Conservation (phyloP, 768 basidiomycete species). For the Termitomyces sp. region DNA sequence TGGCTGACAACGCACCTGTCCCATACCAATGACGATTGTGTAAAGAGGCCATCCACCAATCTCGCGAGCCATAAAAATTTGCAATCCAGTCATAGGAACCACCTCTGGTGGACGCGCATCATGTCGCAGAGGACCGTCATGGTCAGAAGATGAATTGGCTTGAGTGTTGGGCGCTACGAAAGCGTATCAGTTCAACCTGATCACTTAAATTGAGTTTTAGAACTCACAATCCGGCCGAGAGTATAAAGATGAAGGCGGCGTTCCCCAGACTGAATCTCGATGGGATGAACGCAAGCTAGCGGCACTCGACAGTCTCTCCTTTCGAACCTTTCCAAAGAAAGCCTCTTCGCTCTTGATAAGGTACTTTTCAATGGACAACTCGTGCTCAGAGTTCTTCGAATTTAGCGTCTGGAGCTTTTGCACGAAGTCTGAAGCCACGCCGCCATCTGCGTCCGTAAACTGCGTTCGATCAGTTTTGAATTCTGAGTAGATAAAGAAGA, state of each 20-base stretch:
- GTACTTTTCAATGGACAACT: slow-evolving; percentile 89
- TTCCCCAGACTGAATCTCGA: slow-evolving; percentile 80
- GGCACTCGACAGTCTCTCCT: slow-evolving; percentile 81
- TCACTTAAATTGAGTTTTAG: slow-evolving; percentile 3
- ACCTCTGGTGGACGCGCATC: slow-evolving; percentile 51
- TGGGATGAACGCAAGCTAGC: slow-evolving; percentile 73
- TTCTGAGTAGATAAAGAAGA: neutral
- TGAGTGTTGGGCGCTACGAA: slow-evolving; percentile 44
- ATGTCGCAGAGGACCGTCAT: slow-evolving; percentile 38
- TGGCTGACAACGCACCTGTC: slow-evolving; percentile 47
- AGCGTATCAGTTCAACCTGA: neutral
- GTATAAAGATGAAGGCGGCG: slow-evolving; percentile 56
- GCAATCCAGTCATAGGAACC: slow-evolving; percentile 76
- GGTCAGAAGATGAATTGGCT: slow-evolving; percentile 32
- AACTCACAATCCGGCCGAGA: slow-evolving; percentile 74
- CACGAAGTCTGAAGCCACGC: slow-evolving; percentile 86
- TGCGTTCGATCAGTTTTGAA: slow-evolving; percentile 21
- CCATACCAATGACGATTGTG: slow-evolving; percentile 80
- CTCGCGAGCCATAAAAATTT: slow-evolving; percentile 79
- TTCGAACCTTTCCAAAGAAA: slow-evolving; percentile 87
- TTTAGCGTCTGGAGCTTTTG: slow-evolving; percentile 74
- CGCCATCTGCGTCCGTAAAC: slow-evolving; percentile 94
- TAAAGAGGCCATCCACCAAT: slow-evolving; percentile 88
- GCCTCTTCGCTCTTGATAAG: slow-evolving; percentile 87
- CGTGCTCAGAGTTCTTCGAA: slow-evolving; percentile 85